These are phyloP conservation scores for Danielia oregonensis DNA, from an alignment of 805 yeast genomes.

Conservation along the genomic window DNA sequence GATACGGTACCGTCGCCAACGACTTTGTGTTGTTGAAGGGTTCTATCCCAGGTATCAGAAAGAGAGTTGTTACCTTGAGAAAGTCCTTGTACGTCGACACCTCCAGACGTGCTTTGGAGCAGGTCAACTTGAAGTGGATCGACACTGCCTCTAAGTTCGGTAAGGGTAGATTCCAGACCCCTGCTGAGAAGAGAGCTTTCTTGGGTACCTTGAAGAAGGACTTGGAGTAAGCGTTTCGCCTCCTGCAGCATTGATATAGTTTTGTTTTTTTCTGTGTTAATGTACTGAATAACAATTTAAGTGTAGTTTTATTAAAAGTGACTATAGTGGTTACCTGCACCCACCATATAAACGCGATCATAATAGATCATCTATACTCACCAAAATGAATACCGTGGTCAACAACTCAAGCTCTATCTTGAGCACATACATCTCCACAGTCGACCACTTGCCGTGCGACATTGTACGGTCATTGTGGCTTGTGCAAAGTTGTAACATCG, in stretches of 20 bases:
- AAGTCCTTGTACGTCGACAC: conserved; percentile 97
- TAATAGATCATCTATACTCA: too few relatives aligned
- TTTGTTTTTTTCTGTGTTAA: background rate
- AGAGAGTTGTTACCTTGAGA: conserved; percentile 99
- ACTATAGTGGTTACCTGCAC: too few relatives aligned
- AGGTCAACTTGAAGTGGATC: conserved; percentile 98
- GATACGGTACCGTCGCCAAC: conserved; percentile 97
- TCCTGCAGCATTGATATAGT: background rate
- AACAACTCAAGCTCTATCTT: conserved; percentile 26
- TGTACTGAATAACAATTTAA: too few relatives aligned
- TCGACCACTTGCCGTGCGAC: conserved; percentile 44
- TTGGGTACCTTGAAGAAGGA: conserved; percentile 99
- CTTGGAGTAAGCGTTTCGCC: conserved; percentile 40
- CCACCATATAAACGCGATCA: too few relatives aligned
- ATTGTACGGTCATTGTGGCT: conserved; percentile 41
- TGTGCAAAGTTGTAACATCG: conserved; percentile 34
- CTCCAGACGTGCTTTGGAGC: conserved; percentile 95
- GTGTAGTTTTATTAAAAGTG: too few relatives aligned
- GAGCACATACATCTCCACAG: conserved; percentile 38
- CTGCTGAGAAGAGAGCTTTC: conserved; percentile 99
- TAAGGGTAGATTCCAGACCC: conserved; percentile 99
- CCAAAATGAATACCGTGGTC: too few relatives aligned
- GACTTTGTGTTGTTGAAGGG: conserved; percentile 98
- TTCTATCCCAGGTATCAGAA: conserved; percentile 99
- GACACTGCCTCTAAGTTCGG: conserved; percentile 99